These are phyloP conservation scores for Boletus edulis DNA, from an alignment of 768 basidiomycete genomes.

Conservation along the genomic window DNA sequence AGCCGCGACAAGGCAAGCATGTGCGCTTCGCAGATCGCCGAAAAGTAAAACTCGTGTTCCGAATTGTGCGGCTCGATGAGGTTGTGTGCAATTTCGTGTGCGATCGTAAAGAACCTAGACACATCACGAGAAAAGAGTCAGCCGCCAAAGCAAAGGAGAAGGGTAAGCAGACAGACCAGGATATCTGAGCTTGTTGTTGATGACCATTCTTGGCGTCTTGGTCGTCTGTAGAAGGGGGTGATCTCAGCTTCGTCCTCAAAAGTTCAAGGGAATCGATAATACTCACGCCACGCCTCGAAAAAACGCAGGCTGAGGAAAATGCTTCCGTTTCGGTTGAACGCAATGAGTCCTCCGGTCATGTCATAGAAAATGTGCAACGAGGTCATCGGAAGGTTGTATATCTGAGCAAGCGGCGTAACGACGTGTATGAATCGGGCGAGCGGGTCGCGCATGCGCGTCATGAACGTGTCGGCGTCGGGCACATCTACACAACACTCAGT, in stretches of 20 bases:
- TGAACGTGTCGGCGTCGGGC: slow-evolving; percentile 45
- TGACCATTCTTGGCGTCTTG: slow-evolving; percentile 54
- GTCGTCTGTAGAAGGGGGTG: slow-evolving; percentile 53
- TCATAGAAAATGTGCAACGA: slow-evolving; percentile 91
- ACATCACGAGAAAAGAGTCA: not conserved
- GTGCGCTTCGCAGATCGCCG: slow-evolving; percentile 78
- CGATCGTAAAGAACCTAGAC: slow-evolving; percentile 79
- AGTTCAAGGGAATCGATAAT: not conserved
- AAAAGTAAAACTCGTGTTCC: slow-evolving; percentile 94
- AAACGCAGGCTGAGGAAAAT: slow-evolving; percentile 88
- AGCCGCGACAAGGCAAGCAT: slow-evolving; percentile 20
- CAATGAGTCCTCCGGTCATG: slow-evolving; percentile 74
- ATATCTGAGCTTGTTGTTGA: slow-evolving; percentile 65
- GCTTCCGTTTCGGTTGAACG: slow-evolving; percentile 88
- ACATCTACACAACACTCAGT: slow-evolving; percentile 46
- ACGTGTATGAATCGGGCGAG: slow-evolving; percentile 74
- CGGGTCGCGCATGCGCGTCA: slow-evolving; percentile 51
- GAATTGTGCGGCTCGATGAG: slow-evolving; percentile 84
- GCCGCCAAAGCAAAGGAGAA: not conserved
- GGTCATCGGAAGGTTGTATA: slow-evolving; percentile 72
- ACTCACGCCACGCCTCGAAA: slow-evolving; percentile 84
- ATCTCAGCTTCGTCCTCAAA: not conserved
- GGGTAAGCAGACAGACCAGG: slow-evolving; percentile 52
- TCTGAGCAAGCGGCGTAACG: slow-evolving; percentile 57
- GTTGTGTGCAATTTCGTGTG: slow-evolving; percentile 94